A percentile compares a stretch with the other conserved stretches of the same genome.
phyloP scores from a whole-genome alignment of 306 rosid genomes.

The Geum urbanum region DNA sequence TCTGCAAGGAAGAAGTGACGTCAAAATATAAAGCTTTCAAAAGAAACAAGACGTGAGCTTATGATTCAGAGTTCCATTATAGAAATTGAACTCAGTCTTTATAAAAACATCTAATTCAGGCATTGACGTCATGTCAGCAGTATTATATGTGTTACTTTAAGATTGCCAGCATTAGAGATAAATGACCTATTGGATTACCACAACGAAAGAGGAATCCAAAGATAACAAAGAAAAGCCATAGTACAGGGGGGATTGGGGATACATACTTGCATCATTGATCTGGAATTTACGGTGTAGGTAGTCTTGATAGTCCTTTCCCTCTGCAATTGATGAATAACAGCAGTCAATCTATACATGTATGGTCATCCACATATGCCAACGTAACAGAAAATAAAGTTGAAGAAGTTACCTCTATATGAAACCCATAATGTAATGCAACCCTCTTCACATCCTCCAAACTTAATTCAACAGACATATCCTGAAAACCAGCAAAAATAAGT shows the following conservation, averaged over 20 bases:
- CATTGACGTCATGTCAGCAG: background rate
- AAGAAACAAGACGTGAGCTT: background rate
- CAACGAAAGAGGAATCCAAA: background rate
- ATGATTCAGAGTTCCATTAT: background rate
- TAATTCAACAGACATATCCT: constrained; percentile 93
- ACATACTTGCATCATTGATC: constrained; percentile 96
- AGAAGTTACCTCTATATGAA: constrained; percentile 67
- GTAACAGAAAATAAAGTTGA: constrained; percentile 12
- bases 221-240: background rate
- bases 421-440: constrained; percentile 73
- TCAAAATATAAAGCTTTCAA: constrained; percentile 13
- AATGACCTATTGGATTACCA: too few relatives aligned
- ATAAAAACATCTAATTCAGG: too few relatives aligned
- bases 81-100: too few relatives aligned
- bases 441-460: constrained; percentile 94
- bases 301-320: constrained; percentile 78
- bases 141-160: background rate
- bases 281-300: constrained; percentile 77
- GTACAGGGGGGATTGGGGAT: background rate
- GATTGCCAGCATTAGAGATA: background rate
- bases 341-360: constrained; percentile 11
- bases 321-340: constrained; percentile 40
- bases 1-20: constrained; percentile 47
- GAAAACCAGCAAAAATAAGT: constrained; percentile 11
- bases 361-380: constrained; percentile 4